A percentile compares a stretch with the other conserved stretches of the same genome.
Conservation (phyloP, 306 rosid genomes). For the Malus orientalis region DNA sequence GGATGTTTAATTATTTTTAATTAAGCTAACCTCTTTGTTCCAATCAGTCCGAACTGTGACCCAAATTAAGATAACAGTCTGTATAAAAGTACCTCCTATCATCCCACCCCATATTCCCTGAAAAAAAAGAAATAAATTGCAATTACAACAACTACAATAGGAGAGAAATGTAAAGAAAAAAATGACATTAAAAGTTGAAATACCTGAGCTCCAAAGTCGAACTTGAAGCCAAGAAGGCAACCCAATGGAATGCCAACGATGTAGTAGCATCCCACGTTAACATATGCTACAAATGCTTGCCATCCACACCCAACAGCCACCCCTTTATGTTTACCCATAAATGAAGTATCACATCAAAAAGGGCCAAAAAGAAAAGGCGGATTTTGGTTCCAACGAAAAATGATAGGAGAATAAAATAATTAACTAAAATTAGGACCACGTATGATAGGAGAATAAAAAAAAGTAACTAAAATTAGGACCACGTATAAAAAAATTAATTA, state of each 20-base stretch:
- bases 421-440: not conserved
- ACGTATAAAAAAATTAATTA: too few species aligned
- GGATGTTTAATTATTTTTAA: not conserved
- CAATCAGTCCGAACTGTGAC: conserved; percentile 33
- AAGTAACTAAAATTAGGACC: too few species aligned
- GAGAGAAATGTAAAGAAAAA: too few species aligned
- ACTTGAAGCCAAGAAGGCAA: conserved; percentile 40
- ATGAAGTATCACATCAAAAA: not conserved
- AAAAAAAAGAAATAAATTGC: not conserved
- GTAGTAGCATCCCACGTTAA: conserved; percentile 46
- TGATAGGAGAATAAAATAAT: too few species aligned
- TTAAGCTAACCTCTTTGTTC: conserved; percentile 25
- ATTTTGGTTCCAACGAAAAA: not conserved
- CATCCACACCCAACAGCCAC: conserved; percentile 63
- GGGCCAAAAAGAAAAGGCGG: not conserved
- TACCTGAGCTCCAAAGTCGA: conserved; percentile 37
- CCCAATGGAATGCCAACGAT: conserved; percentile 38
- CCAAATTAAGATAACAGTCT: conserved; percentile 36
- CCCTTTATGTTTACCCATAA: conserved; percentile 10
- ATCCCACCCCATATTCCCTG: conserved; percentile 51
- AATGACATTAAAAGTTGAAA: too few species aligned
- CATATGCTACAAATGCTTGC: conserved; percentile 55
- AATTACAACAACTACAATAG: too few species aligned
- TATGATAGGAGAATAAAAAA: not conserved
- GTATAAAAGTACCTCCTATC: conserved; percentile 42